These are phyloP conservation scores for Scleromitrula shiraiana DNA, from an alignment of 2,329 filamentous ascomycete genomes.

Conservation along the genomic window DNA sequence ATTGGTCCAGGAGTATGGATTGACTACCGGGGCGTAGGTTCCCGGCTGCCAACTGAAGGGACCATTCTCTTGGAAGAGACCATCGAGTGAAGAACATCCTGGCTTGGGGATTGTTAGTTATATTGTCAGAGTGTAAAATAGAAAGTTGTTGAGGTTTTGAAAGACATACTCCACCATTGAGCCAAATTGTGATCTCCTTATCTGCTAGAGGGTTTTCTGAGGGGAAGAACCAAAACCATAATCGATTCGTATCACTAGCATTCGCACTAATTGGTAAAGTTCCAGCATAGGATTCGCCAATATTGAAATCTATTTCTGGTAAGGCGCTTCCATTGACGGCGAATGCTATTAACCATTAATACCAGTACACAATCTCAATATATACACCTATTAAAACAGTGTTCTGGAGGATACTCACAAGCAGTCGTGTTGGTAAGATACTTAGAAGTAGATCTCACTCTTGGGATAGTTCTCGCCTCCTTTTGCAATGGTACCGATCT, in stretches of 20 bases:
- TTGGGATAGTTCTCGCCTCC: conserved; percentile 10
- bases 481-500: conserved; percentile 4
- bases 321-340: conserved; percentile 24
- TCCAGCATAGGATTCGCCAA: conserved; percentile 27
- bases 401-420: too few relatives aligned
- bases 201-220: conserved; percentile 38
- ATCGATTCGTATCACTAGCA: conserved; percentile 36
- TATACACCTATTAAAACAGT: too few relatives aligned
- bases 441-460: conserved; percentile 11
- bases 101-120: conserved; percentile 29
- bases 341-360: conserved; percentile 19
- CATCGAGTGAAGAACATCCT: conserved; percentile 90
- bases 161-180: conserved; percentile 68
- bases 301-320: conserved; percentile 26
- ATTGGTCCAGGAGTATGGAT: conserved; percentile 25
- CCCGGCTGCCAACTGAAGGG: conserved; percentile 26
- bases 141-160: not conserved
- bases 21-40: conserved; percentile 21
- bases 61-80: conserved; percentile 59
- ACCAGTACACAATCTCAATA: not conserved
- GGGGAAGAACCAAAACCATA: conserved; percentile 51
- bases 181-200: conserved; percentile 58
- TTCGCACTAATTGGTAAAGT: conserved; percentile 45
- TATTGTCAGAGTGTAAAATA: not conserved
- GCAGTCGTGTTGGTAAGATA: conserved; percentile 17